Percentiles rank a stretch among this genome's conserved stretches.
phyloP scores from a whole-genome alignment of 2,329 filamentous ascomycete genomes.

The Trichoderma harzianum region DNA sequence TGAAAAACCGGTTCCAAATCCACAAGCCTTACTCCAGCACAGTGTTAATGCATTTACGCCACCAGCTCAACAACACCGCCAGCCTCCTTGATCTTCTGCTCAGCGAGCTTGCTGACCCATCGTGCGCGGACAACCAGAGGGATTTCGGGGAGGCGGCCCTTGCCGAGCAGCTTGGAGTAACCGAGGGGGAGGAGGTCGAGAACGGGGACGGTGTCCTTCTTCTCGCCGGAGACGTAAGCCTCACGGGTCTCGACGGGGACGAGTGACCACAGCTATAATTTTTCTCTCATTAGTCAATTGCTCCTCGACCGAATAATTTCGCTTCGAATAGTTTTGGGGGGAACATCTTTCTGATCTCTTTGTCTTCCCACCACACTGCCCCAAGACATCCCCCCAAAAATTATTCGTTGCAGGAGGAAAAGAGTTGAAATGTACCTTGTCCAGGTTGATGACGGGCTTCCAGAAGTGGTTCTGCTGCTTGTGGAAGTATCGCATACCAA shows the following conservation, averaged over 20 bases:
- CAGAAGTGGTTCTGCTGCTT: conserved; percentile 93
- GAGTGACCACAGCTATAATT: conserved; percentile 81
- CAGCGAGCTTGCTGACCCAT: conserved; percentile 93
- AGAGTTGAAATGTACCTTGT: conserved; percentile 66
- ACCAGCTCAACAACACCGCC: conserved; percentile 95
- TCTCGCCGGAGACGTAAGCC: conserved; percentile 75
- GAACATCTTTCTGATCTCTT: not conserved
- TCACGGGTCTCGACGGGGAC: conserved; percentile 91
- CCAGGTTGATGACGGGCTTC: conserved; percentile 98
- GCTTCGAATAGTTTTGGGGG: not conserved
- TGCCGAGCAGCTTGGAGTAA: conserved; percentile 98
- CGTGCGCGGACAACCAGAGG: conserved; percentile 92
- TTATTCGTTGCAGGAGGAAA: conserved; percentile 7
- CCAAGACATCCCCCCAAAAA: not conserved
- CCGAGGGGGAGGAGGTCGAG: conserved; percentile 96
- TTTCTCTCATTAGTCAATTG: conserved; percentile 28
- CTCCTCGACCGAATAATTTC: not conserved
- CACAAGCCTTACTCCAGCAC: conserved; percentile 32
- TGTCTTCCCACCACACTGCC: not conserved
- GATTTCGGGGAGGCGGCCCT: conserved; percentile 90
- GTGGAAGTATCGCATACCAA: conserved; percentile 96
- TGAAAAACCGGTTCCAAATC: conserved; percentile 30
- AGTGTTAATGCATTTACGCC: conserved; percentile 54
- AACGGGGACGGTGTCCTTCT: conserved; percentile 91
- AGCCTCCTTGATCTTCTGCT: conserved; percentile 98